phyloP scores from a whole-genome alignment of 805 yeast species.

The Cyberlindnera subsufficiens region DNA sequence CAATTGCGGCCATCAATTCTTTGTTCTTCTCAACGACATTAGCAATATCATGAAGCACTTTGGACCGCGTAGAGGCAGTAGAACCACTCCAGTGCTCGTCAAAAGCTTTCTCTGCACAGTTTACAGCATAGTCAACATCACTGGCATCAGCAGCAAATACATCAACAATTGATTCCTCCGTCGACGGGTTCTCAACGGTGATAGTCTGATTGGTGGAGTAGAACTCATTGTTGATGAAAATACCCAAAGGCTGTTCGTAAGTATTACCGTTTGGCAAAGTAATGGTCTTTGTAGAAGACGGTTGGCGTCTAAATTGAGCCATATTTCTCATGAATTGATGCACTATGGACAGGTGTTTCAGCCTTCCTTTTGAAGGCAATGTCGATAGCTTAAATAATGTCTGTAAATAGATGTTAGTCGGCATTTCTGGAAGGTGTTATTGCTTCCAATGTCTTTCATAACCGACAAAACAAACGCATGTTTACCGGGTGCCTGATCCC shows the following conservation, averaged over 20 bases:
- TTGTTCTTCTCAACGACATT: slow-evolving; percentile 59
- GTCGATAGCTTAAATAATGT: no score
- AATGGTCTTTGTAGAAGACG: slow-evolving; percentile 33
- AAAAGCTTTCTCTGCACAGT: slow-evolving; percentile 62
- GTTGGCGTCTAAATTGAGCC: slow-evolving; percentile 16
- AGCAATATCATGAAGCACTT: slow-evolving; percentile 52
- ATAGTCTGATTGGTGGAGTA: slow-evolving; percentile 54
- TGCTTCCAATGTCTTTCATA: no score
- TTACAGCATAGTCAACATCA: slow-evolving; percentile 67
- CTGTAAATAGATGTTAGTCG: no score
- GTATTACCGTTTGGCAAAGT: slow-evolving; percentile 59
- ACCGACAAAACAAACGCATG: no score
- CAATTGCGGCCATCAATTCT: slow-evolving; percentile 62
- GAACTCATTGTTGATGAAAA: slow-evolving; percentile 84
- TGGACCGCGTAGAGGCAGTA: slow-evolving; percentile 53
- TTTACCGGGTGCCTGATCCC: no score
- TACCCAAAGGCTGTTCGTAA: slow-evolving; percentile 79
- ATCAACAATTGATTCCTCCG: slow-evolving; percentile 53
- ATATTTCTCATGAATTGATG: slow-evolving; percentile 4
- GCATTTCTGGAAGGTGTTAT: no score
- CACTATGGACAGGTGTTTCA: neutral
- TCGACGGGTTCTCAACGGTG: slow-evolving; percentile 50
- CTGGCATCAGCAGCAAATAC: slow-evolving; percentile 54
- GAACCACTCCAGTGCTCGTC: slow-evolving; percentile 49
- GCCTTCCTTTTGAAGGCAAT: neutral